Evolutionary conservation across 495 filamentous ascomycete species (phyloP).

Genomic region (Penicillium herquei): DNA sequence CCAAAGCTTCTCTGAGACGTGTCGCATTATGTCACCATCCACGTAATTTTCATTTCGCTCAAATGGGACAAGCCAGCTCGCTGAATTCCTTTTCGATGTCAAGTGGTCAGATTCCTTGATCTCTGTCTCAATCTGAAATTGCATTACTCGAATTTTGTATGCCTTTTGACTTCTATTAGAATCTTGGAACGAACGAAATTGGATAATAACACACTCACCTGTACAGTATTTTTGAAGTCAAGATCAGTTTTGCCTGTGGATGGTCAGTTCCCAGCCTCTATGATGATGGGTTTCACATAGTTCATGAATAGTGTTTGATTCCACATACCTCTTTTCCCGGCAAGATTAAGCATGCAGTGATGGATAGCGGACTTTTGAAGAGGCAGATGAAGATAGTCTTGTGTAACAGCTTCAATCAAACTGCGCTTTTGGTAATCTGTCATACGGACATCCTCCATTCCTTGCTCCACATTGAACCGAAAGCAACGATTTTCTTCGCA

Average conservation of each 20-base stretch:
- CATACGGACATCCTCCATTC: slow-evolving; percentile 17
- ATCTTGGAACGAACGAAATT: no score
- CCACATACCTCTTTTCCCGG: slow-evolving; percentile 5
- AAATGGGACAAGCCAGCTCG: slow-evolving; percentile 26
- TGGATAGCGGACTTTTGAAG: slow-evolving; percentile 3
- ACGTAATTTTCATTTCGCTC: slow-evolving; percentile 29
- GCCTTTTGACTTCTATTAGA: neutral
- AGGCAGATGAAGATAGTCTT: slow-evolving; percentile 20
- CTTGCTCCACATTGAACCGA: slow-evolving; percentile 22
- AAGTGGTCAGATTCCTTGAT: neutral
- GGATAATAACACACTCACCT: no score
- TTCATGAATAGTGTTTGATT: neutral
- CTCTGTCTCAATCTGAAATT: neutral
- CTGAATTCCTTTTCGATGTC: neutral
- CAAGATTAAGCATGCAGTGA: slow-evolving; percentile 16
- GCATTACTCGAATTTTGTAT: neutral
- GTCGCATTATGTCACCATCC: slow-evolving; percentile 15
- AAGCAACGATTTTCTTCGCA: slow-evolving; percentile 1
- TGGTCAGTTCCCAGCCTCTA: no score
- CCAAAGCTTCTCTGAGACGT: slow-evolving; percentile 15
- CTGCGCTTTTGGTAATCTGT: slow-evolving; percentile 10
- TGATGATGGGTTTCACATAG: no score
- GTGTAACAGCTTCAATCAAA: slow-evolving; percentile 17
- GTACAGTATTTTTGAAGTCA: slow-evolving; percentile 11
- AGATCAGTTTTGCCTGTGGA: slow-evolving; percentile 9